Evolutionary conservation across 371 early-diverging fungal species (phyloP).

Genomic region (Rhizomucor miehei): DNA sequence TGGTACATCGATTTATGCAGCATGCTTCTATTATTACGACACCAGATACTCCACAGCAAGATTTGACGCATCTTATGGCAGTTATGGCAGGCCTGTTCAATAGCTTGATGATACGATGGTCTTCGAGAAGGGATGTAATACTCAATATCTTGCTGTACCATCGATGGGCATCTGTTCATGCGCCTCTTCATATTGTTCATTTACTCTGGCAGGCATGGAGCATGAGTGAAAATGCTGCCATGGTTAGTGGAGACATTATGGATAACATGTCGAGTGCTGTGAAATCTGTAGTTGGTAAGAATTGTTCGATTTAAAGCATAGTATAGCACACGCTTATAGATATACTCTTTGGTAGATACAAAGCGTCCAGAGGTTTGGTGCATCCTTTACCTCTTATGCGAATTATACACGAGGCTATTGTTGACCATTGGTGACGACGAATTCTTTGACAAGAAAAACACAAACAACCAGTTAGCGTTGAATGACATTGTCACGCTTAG

Average conservation of each 20-base stretch:
- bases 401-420: constrained; percentile 69
- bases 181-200: constrained; percentile 18
- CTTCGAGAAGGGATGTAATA: constrained; percentile 51
- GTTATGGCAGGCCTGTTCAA: constrained; percentile 48
- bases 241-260: constrained; percentile 20
- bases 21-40: neutral
- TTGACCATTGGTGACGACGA: constrained; percentile 86
- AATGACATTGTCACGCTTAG: constrained; percentile 53
- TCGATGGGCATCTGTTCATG: constrained; percentile 14
- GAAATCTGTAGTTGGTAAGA: constrained; percentile 11
- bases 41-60: constrained; percentile 10
- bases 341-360: constrained; percentile 13
- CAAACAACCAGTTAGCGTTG: constrained; percentile 47
- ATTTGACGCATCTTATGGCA: constrained; percentile 13
- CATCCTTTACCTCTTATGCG: constrained; percentile 65
- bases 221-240: constrained; percentile 4
- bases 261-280: constrained; percentile 6
- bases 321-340: neutral
- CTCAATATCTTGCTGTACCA: constrained; percentile 54
- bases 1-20: constrained; percentile 39
- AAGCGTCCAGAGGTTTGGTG: constrained; percentile 47
- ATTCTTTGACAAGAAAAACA: constrained; percentile 52
- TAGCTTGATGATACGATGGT: constrained; percentile 60
- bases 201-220: constrained; percentile 37
- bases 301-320: constrained; percentile 2